phyloP scores from a whole-genome alignment of 2,329 filamentous ascomycete genomes.

The Volutella citrinella region DNA sequence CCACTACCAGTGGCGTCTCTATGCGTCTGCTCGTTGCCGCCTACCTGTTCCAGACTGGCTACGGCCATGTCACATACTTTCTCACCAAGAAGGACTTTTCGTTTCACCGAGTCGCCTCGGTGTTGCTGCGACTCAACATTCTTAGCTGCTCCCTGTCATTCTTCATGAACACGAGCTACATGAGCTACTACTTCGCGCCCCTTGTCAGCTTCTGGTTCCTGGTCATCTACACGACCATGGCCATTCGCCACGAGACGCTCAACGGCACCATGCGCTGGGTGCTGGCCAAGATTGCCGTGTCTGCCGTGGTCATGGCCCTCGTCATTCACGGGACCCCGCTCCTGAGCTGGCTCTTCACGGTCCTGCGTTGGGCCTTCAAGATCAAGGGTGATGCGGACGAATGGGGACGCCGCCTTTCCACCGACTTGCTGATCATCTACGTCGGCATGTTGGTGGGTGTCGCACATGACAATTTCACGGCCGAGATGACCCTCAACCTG shows the following conservation, averaged over 20 bases:
- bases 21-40: constrained; percentile 53
- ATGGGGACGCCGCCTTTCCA: constrained; percentile 46
- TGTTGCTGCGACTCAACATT: constrained; percentile 56
- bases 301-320: constrained; percentile 37
- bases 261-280: constrained; percentile 44
- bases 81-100: constrained; percentile 55
- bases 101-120: constrained; percentile 44
- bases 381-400: constrained; percentile 47
- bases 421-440: constrained; percentile 55
- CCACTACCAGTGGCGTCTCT: constrained; percentile 50
- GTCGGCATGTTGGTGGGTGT: constrained; percentile 48
- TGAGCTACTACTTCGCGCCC: constrained; percentile 55
- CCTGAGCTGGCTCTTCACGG: constrained; percentile 16
- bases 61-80: too few relatives aligned
- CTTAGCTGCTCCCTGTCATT: constrained; percentile 52
- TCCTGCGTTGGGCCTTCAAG: constrained; percentile 38
- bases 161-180: constrained; percentile 51
- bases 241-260: constrained; percentile 32
- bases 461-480: constrained; percentile 17
- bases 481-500: constrained; percentile 13
- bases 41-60: too few relatives aligned
- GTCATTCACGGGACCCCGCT: constrained; percentile 16
- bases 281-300: constrained; percentile 44
- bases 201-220: constrained; percentile 62
- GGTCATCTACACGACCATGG: constrained; percentile 50